Evolutionary conservation across 75 land plant genomes (phyloP), one percentile per base, ranked within the genome.

Genomic region (Pseudotsuga menziesii): DNA sequence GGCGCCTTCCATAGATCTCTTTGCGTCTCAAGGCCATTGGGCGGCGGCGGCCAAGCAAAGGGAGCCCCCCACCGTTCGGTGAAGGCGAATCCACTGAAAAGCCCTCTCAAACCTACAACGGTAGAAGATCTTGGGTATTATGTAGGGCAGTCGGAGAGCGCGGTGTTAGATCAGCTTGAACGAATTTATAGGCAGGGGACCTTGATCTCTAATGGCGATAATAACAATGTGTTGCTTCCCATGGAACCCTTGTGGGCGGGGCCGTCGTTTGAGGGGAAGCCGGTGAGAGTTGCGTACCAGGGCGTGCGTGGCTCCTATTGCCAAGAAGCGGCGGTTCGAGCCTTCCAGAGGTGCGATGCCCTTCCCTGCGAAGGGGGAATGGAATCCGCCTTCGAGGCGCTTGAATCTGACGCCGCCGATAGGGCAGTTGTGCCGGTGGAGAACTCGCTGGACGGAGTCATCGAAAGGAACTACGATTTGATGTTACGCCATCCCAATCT

Each of bases 371-470:
- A 52, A 39, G 75, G 70, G 25, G 23, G 3, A 4, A 69, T 84
- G 75, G 86, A 80, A 23, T 74, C 56, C 20, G 79, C 83, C 25
- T 84, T 84, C 82, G 41, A 59, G 57, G 82, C 83, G 41, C 48
- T 80, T 35, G 83, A 80, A 14, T 58, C 58, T 4, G 23, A 58
- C 48, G 5, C 27, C 39, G 86, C 82, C 56, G 83, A 80, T 55
- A 79, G 83, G 17, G 86, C 86, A 5, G 80, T 84, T 0, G 73
- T 84, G 48, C 82, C 82, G 25, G 76, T 61, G 3, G 86, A 84
- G 77, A 84, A 84, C 76, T 80, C 86, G 27, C 9, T 84, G 41
- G 86, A 80, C 62, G 86, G 86, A 35, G 56, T 63, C 23, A 78
- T 84, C 25, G 56, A 39, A 56, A 48, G 86, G 60, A 84, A 84